phyloP scores from a whole-genome alignment of 805 yeast genomes.

The Candida chilensis region DNA sequence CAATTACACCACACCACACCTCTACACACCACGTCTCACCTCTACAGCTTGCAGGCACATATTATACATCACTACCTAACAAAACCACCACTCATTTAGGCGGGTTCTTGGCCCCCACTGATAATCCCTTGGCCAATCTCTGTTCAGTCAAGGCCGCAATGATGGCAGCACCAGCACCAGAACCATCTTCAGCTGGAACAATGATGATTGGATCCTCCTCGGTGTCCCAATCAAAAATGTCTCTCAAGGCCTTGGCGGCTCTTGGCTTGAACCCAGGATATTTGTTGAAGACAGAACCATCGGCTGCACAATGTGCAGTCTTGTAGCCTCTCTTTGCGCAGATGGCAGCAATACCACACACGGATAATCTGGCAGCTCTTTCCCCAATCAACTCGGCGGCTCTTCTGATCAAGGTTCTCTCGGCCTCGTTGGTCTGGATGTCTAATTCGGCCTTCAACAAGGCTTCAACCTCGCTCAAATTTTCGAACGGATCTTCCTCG shows the following conservation, averaged over 20 bases:
- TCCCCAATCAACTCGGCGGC: slow-evolving; percentile 84
- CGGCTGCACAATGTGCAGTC: slow-evolving; percentile 88
- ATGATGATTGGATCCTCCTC: slow-evolving; percentile 73
- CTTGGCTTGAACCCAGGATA: slow-evolving; percentile 89
- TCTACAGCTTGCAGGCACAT: too few relatives aligned
- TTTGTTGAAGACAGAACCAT: slow-evolving; percentile 90
- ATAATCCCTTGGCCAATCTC: slow-evolving; percentile 62
- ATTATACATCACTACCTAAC: too few relatives aligned
- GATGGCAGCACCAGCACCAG: slow-evolving; percentile 97
- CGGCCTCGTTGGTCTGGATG: slow-evolving; percentile 61
- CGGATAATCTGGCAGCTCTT: slow-evolving; percentile 86
- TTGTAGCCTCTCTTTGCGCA: slow-evolving; percentile 75
- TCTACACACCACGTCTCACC: too few relatives aligned
- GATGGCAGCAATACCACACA: slow-evolving; percentile 93
- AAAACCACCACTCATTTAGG: too few relatives aligned
- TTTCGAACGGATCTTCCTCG: slow-evolving; percentile 85
- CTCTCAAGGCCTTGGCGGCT: slow-evolving; percentile 82
- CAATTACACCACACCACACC: too few relatives aligned
- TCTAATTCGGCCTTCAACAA: slow-evolving; percentile 52
- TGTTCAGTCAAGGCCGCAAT: slow-evolving; percentile 90
- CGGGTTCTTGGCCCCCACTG: slow-evolving; percentile 45
- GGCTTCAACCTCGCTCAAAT: slow-evolving; percentile 65
- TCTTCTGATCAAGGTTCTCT: slow-evolving; percentile 75
- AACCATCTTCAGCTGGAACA: slow-evolving; percentile 95
- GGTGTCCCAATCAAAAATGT: slow-evolving; percentile 73